Evolutionary conservation across 306 rosid species (phyloP).

Genomic region (Coriaria nepalensis): DNA sequence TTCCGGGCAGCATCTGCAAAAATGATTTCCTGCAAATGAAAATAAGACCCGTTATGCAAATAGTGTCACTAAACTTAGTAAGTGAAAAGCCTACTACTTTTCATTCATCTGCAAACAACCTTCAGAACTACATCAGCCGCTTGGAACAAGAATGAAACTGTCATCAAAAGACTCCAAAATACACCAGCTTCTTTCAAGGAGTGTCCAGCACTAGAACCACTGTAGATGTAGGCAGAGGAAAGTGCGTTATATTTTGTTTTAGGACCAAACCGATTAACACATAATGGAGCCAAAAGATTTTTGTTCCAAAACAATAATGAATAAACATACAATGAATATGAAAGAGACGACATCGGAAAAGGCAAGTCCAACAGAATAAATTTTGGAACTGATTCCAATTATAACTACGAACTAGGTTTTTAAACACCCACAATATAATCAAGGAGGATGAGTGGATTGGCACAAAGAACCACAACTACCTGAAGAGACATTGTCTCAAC

Average conservation of each 20-base stretch:
- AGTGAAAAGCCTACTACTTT: conserved; percentile 14
- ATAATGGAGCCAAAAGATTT: no score
- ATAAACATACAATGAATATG: no score
- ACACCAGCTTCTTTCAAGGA: conserved; percentile 68
- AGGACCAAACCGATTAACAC: no score
- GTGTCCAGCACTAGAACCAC: conserved; percentile 74
- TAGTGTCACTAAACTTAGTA: conserved; percentile 5
- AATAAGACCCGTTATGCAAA: conserved; percentile 18
- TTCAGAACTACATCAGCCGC: conserved; percentile 77
- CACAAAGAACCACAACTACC: no score
- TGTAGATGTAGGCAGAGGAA: conserved; percentile 23
- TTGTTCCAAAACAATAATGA: no score
- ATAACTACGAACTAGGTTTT: no score
- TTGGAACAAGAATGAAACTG: conserved; percentile 72
- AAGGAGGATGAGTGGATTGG: no score
- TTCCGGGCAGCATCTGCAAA: conserved; percentile 43
- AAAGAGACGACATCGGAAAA: no score
- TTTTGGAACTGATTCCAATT: no score
- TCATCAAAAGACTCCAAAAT: conserved; percentile 87
- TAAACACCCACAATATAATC: no score
- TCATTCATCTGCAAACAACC: conserved; percentile 31
- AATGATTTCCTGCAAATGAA: conserved; percentile 53
- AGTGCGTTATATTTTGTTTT: neutral
- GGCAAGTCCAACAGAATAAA: no score
- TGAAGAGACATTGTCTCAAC: no score